Evolutionary conservation across 345 rosid genomes (phyloP).

Genomic region (Angophora floribunda): DNA sequence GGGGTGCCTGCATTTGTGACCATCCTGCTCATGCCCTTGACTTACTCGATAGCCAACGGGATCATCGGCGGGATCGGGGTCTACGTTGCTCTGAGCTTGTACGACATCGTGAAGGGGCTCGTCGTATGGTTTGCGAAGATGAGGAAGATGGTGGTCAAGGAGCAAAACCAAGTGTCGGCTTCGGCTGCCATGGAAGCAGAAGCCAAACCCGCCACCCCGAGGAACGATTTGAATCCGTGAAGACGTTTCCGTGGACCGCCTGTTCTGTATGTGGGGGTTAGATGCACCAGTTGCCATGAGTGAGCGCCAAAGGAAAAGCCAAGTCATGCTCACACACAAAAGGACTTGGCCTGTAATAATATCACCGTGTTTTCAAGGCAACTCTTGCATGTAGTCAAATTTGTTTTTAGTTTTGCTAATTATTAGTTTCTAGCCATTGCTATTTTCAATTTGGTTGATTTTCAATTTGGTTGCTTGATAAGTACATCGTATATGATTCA

Average conservation of each 20-base stretch:
- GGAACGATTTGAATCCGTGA: not conserved
- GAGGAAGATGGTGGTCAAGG: conserved; percentile 41
- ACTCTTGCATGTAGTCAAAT: not conserved
- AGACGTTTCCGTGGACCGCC: not conserved
- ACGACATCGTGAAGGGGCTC: conserved; percentile 20
- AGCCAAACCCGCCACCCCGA: not conserved
- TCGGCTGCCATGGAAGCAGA: not conserved
- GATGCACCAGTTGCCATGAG: not conserved
- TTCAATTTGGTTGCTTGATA: not conserved
- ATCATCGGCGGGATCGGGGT: conserved; percentile 74
- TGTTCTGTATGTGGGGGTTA: not conserved
- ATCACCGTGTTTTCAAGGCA: not conserved
- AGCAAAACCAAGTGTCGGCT: conserved; percentile 67
- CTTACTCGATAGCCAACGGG: conserved; percentile 81
- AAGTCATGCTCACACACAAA: not conserved
- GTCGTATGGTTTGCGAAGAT: conserved; percentile 21
- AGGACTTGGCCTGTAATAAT: not conserved
- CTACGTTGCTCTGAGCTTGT: conserved; percentile 48
- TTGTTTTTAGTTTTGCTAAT: not conserved
- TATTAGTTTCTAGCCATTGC: not conserved
- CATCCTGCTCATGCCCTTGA: conserved; percentile 78
- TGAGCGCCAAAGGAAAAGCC: not conserved
- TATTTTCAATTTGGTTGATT: not conserved
- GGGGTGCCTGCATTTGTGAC: conserved; percentile 82
- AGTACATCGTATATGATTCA: not conserved